A percentile compares a stretch with the other conserved stretches of the same genome.
These are phyloP conservation scores for Aspergillus neotritici DNA, from an alignment of 2,329 filamentous ascomycete genomes.

Conservation along the genomic window DNA sequence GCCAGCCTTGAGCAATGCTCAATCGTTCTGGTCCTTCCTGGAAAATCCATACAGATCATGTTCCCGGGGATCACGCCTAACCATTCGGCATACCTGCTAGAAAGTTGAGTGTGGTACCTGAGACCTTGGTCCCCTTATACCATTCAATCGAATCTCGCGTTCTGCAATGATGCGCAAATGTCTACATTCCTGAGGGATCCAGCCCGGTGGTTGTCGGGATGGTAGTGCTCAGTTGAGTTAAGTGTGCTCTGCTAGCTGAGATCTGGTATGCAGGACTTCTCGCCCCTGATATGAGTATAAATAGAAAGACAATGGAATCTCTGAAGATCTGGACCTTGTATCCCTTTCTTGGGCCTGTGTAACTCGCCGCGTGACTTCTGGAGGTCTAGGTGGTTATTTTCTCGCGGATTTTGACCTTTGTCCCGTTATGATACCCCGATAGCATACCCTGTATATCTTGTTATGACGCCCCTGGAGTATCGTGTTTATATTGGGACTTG, in stretches of 20 bases:
- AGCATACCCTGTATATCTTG: too few species aligned
- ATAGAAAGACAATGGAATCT: not conserved
- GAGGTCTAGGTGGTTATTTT: too few species aligned
- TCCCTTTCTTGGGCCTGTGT: not conserved
- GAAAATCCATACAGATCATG: too few species aligned
- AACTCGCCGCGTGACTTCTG: too few species aligned
- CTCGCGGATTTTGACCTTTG: too few species aligned
- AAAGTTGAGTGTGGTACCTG: not conserved
- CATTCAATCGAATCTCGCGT: not conserved
- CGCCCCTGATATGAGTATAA: constrained; percentile 1
- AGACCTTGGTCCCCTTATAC: not conserved
- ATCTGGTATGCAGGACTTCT: constrained; percentile 9
- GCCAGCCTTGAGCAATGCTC: too few species aligned
- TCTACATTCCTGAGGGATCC: not conserved
- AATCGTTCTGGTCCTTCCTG: too few species aligned
- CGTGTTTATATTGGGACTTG: too few species aligned
- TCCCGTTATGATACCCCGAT: too few species aligned
- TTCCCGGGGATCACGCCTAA: too few species aligned
- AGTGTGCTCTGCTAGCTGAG: constrained; percentile 2
- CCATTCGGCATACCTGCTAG: too few species aligned
- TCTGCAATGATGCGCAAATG: not conserved
- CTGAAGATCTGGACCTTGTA: not conserved
- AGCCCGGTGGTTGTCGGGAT: constrained; percentile 4
- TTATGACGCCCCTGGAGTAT: too few species aligned
- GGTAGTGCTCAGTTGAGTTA: constrained; percentile 4